Conservation (phyloP, 2,329 filamentous ascomycete genomes). For the Ophiognomonia clavigignenti-juglandacearum region DNA sequence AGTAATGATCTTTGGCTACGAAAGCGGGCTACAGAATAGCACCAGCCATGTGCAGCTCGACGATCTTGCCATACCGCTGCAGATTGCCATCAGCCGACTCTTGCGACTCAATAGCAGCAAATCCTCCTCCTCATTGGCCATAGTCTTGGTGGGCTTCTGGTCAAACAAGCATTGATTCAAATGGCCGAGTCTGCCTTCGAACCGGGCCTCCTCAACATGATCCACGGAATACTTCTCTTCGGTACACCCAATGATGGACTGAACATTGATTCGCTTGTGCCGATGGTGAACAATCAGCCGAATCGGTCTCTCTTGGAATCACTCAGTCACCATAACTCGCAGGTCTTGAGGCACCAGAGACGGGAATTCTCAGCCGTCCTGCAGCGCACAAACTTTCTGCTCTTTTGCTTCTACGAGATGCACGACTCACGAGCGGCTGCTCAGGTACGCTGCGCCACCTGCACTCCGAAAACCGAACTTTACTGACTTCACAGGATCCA, state of each 20-base stretch:
- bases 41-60: background rate
- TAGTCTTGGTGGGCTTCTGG: slow-evolving; percentile 6
- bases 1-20: slow-evolving; percentile 8
- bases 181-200: background rate
- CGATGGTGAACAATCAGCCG: slow-evolving; percentile 6
- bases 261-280: slow-evolving; percentile 4
- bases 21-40: background rate
- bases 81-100: background rate
- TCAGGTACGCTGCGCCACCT: background rate
- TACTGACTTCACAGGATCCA: background rate
- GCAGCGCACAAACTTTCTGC: background rate
- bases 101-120: background rate
- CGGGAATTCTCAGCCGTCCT: background rate
- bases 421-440: background rate
- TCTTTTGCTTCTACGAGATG: slow-evolving; percentile 2
- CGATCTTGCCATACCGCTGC: background rate
- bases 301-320: background rate
- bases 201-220: background rate
- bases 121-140: slow-evolving; percentile 7
- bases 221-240: slow-evolving; percentile 1
- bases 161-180: slow-evolving; percentile 4
- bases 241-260: slow-evolving; percentile 9
- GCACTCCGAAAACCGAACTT: background rate
- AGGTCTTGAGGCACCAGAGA: background rate
- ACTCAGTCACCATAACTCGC: background rate